Base-by-base conservation (phyloP, 148 eudicot genomes). In the Diospyros lotus region DNA sequence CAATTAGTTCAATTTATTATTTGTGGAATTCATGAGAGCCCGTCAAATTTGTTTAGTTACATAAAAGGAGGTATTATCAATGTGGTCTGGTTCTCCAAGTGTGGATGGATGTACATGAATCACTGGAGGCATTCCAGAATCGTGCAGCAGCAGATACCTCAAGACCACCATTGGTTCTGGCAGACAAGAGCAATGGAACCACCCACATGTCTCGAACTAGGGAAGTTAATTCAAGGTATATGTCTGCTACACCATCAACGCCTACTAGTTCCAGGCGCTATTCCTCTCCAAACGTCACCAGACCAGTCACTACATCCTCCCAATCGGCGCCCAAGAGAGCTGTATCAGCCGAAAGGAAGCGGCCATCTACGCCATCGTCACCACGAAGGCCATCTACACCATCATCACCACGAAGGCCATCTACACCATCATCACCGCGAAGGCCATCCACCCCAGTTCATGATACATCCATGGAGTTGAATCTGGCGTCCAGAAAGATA, bases 81-180 rank as follows among this genome's bases (percentile, higher is more conserved):
- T 93, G 90, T 83, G 84, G 82, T 82, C 81, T 81, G 80, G 76
- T 78, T 64, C 80, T 70, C 80, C 69, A 76, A 8, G 77, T 87
- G 81, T 91, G 89, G 85, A 95, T 95, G 98, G 94, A 93, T 88
- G 89, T 81, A 75, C 78, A 74, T 88, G 91, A 92, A 77, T 83
- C 84, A 74, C 55, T 84, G 75, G 80, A 80, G 86, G 80, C 75
- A 80, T 81, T 85, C 67, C 84, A 69, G 64, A 89, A 83, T 76
- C 79, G 76, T 56, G 76, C 81, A 77, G 77, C 84, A 76, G 87
- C 74, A 82, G 89, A 88, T 80, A 83, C 86, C 72, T 58, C 70
- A 43, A 87, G 88, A 75, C 74, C 80, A 52, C 82, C 91, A 63
- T 79, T 79, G 79, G 75, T 85, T 78, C 80, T 80, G 68, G 84